Base-by-base conservation (phyloP, 1,284 basidiomycete genomes). In the Pholiota adiposa region DNA sequence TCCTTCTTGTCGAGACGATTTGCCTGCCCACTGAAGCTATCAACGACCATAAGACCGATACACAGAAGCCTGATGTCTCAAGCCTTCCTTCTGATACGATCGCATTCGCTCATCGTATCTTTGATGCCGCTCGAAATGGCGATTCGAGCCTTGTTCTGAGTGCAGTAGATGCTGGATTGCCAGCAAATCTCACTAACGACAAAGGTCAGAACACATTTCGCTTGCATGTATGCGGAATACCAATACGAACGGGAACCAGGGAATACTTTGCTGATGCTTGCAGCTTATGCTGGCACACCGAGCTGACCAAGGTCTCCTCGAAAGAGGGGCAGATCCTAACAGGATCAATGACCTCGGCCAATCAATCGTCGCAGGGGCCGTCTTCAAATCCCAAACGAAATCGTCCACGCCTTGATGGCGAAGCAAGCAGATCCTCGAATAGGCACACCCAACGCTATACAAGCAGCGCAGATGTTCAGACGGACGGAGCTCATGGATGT, bases 251-350 rank as follows among this genome's bases (percentile, higher is more conserved):
- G 7, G 19, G 40, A 19, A 36, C 25, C 33, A 85, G 90, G 91
- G 18, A 92, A 93, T 70, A 90, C 89, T 2, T 77, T 94, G 5
- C 79, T 95, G 59, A 95, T 95, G 92, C 83, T 94, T 41, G 88
- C 90, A 2, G 83, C 91, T 2, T 95, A 95, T 71, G 85, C 88
- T 43, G 92, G 92, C 90, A 93, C 64, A 70, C 76, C 0, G 75
- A 79, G 1, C 83, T 91, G 18, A 80, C 86, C 0, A 73, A 74
- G 41, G 77, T 7, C 79, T 93, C 23, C 70, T 92, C 40, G 64
- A 71, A 5, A 78, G 81, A 27, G 83, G 84, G 1, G 90, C 84
- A 38, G 89, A 93, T 70, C 82, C 86, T 0, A 87, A 94, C 69
- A 80, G 85, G 19, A 69, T 87, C 36, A 96, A 96, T 71, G 91